These are phyloP conservation scores for Chlorophyllum brunneum DNA, from an alignment of 768 basidiomycete genomes.

Conservation along the genomic window DNA sequence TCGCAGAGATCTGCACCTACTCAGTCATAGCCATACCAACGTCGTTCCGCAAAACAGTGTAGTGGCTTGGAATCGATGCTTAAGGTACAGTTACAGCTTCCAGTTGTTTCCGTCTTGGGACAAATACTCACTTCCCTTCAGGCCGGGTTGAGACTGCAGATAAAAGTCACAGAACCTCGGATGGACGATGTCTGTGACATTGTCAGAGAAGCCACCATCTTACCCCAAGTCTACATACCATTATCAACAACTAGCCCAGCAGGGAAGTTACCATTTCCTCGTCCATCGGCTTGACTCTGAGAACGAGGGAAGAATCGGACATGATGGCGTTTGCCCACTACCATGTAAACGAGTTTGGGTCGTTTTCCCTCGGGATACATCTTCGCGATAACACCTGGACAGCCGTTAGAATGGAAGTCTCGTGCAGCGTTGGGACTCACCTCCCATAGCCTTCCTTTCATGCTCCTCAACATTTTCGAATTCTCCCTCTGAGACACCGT, in stretches of 20 bases:
- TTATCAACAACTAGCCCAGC: slow-evolving; percentile 44
- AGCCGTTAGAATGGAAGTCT: neutral
- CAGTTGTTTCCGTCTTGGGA: neutral
- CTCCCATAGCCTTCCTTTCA: slow-evolving; percentile 44
- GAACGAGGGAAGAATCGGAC: slow-evolving; percentile 37
- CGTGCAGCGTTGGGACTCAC: slow-evolving; percentile 22
- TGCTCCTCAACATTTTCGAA: slow-evolving; percentile 27
- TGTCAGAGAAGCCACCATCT: neutral
- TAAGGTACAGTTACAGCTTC: neutral
- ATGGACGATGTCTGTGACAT: slow-evolving; percentile 30
- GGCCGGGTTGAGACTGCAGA: slow-evolving; percentile 51
- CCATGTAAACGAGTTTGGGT: slow-evolving; percentile 48
- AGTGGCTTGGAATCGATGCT: slow-evolving; percentile 41
- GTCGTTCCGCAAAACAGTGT: slow-evolving; percentile 40
- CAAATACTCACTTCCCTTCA: slow-evolving; percentile 45
- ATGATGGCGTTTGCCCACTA: slow-evolving; percentile 64
- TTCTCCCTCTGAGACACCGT: slow-evolving; percentile 45
- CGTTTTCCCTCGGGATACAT: slow-evolving; percentile 9
- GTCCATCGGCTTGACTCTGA: slow-evolving; percentile 22
- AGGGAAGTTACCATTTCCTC: slow-evolving; percentile 40
- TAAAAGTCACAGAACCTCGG: slow-evolving; percentile 49
- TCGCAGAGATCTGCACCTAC: slow-evolving; percentile 14
- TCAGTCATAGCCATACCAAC: slow-evolving; percentile 27
- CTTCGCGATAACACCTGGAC: neutral
- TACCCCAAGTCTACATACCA: slow-evolving; percentile 9